Evolutionary conservation across 2,329 filamentous ascomycete genomes (phyloP), one percentile per base, ranked within the genome.

Genomic region (Simplicillium sp.): DNA sequence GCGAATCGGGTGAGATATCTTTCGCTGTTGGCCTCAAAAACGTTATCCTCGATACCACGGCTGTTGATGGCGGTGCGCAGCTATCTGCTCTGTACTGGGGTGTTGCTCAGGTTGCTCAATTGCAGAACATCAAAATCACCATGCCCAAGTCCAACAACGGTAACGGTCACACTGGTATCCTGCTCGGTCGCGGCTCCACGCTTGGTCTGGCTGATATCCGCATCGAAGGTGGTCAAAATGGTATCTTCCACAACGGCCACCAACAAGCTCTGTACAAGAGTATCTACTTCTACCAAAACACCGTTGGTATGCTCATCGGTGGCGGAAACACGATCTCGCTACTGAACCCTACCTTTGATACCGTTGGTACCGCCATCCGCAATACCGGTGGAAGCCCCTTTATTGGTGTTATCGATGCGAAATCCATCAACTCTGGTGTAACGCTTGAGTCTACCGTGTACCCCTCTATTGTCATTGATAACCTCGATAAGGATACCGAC

Each of bases 11-110:
- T 18, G 64, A 67, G 45, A 49, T 64, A 5, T 66, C 62, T 0
- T 68, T 68, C 32, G 56, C 65, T 11, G 63, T 69, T 7, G 57
- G 57, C 14, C 38, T 68, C 36, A 68, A 68, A 54, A 68, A 68
- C 43, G 14, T 68, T 5, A 49, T 66, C 20, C 55, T 68, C 11
- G 65, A 68, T 44, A 67, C 64, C 1, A 65, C 63, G 1, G 51
- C 46, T 20, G 57, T 67, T 17, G 38, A 54, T 2, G 58, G 56
- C 39, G 59, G 51, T 37, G 55, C 51, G 9, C 45, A 44, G 2
- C 67, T 68, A 36, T 61, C 59, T 3, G 65, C 65, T 4, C 55
- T 69, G 0, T 61, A 53, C 34, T 69, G 66, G 66, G 61, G 64
- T 9, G 65, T 69, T n/a, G 65, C 65, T 2, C 64, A 68, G 43